phyloP scores from a whole-genome alignment of 768 basidiomycete genomes.

The Gelatoporia subvermispora region DNA sequence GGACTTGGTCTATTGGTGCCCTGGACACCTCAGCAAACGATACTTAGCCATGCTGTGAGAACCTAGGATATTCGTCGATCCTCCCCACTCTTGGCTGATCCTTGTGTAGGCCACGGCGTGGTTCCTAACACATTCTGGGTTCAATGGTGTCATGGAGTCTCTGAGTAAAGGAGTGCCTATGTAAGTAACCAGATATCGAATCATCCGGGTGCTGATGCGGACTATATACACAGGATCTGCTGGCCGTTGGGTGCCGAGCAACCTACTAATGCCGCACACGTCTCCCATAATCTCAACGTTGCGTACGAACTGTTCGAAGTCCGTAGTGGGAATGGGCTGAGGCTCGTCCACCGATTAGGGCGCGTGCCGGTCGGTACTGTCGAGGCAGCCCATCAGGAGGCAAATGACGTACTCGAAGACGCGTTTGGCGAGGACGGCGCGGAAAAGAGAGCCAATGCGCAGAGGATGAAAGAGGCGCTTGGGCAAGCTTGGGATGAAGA shows the following conservation, averaged over 20 bases:
- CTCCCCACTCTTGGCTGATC: not conserved
- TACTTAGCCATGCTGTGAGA: constrained; percentile 16
- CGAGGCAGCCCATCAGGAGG: constrained; percentile 18
- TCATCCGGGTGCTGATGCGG: no score
- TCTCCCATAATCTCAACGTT: constrained; percentile 16
- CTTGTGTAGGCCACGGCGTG: constrained; percentile 6
- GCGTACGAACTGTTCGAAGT: constrained; percentile 25
- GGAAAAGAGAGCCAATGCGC: constrained; percentile 17
- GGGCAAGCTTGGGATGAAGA: constrained; percentile 4
- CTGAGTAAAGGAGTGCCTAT: constrained; percentile 17
- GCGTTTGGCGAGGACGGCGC: constrained; percentile 21
- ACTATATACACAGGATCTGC: constrained; percentile 15
- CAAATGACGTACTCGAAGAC: constrained; percentile 10
- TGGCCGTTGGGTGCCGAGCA: constrained; percentile 24
- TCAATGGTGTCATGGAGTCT: constrained; percentile 15
- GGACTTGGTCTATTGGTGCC: constrained; percentile 12
- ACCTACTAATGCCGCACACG: constrained; percentile 15
- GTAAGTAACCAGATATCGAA: constrained; percentile 1
- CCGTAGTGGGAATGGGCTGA: constrained; percentile 14
- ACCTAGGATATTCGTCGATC: not conserved
- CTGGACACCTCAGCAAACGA: constrained; percentile 20
- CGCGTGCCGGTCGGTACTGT: constrained; percentile 13
- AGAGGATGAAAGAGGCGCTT: constrained; percentile 2
- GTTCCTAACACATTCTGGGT: constrained; percentile 12
- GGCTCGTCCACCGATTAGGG: constrained; percentile 13